Evolutionary conservation across 2,329 filamentous ascomycete genomes (phyloP), one percentile per base, ranked within the genome.

Genomic region (Aspergillus tubingensis): DNA sequence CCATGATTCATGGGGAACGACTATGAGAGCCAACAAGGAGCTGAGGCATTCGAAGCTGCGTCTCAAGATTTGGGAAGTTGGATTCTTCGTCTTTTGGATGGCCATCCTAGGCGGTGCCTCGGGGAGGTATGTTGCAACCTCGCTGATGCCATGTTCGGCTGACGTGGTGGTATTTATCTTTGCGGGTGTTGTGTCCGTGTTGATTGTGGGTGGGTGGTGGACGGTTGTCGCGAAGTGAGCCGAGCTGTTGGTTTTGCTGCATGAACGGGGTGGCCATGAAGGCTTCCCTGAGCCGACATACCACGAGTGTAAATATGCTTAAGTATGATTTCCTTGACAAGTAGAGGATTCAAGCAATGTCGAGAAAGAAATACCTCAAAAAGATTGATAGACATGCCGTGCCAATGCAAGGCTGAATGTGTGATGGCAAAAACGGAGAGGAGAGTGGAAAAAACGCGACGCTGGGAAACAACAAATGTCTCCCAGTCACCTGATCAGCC

Each of bases 1-100:
- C 11, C 68, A 75, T 19, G 71, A 73, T 13, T 70, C 71, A 0
- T 77, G 74, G 75, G 75, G 74, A 2, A 77, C 74, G 0, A 63
- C 69, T 5, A 76, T 76, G 74, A 66, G 75, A 3, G 70, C 68
- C 17, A 68, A 65, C 30, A 62, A 62, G 4, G 73, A 75, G 56
- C 55, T 63, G 52, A 62, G 63, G 30, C 60, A 65, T 21, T 49
- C 65, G 3, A 44, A 8, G 39, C 25, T 54, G 25, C 15, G 36
- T 17, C 6, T 41, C 5, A 27, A 21, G 23, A 13, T 54, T 15
- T 11, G 38, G 51, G 68, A 72, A 39, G 54, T 68, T 10, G 70
- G 71, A 0, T 73, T 73, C 54, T 71, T 72, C 19, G 71, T 73
- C 8, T 55, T 72, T 3, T 72, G 68, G 68, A 72, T 72, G 68